Conservation (phyloP, 1,284 basidiomycete genomes). For the Volvariella surrecta region DNA sequence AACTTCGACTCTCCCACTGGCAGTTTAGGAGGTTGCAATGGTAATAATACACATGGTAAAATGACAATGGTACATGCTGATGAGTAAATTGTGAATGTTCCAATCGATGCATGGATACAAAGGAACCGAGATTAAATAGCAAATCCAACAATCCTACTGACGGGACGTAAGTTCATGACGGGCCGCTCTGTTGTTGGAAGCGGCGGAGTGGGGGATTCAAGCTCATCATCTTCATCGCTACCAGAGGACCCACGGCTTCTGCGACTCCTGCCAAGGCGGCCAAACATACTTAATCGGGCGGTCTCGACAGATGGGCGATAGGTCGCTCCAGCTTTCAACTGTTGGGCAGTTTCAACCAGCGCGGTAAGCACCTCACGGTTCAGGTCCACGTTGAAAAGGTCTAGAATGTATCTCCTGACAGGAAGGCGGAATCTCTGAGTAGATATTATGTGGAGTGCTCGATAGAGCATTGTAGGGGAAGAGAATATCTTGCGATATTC, state of each 20-base stretch:
- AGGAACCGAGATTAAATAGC: conserved; percentile 15
- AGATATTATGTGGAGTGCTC: conserved; percentile 80
- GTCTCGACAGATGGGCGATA: conserved; percentile 40
- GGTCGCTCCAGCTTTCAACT: conserved; percentile 39
- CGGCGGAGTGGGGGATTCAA: conserved; percentile 30
- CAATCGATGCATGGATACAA: background rate
- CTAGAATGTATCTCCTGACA: conserved; percentile 86
- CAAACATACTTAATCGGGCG: conserved; percentile 52
- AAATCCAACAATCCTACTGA: conserved; percentile 58
- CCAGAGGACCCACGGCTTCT: conserved; percentile 50
- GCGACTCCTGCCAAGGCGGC: conserved; percentile 36
- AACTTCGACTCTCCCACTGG: too few species aligned
- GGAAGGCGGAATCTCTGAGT: conserved; percentile 85
- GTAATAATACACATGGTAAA: too few species aligned
- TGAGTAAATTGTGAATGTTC: too few species aligned
- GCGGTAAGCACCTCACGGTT: conserved; percentile 47
- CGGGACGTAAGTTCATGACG: conserved; percentile 48
- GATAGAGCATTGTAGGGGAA: conserved; percentile 74
- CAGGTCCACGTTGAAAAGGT: conserved; percentile 83
- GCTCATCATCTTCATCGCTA: conserved; percentile 47
- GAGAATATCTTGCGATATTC: conserved; percentile 72
- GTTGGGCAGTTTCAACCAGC: conserved; percentile 40
- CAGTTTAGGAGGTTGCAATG: too few species aligned
- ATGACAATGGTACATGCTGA: too few species aligned
- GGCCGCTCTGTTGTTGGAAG: conserved; percentile 34